Percentiles rank a stretch among this genome's conserved stretches.
phyloP scores from a whole-genome alignment of 768 basidiomycete species.

The Suillus spraguei region DNA sequence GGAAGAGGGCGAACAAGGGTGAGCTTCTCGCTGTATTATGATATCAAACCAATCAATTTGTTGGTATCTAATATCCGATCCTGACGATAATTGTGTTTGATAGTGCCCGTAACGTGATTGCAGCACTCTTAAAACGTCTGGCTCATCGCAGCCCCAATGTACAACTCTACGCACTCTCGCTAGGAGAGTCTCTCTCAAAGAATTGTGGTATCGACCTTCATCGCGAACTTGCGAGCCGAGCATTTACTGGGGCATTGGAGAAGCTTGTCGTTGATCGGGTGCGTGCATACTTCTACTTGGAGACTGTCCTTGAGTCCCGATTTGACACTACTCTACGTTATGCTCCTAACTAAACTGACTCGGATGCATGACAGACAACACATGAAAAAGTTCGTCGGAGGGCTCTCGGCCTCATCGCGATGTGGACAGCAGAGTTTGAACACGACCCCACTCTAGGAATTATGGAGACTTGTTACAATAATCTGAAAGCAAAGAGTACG shows the following conservation, averaged over 20 bases:
- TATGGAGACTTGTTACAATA: constrained; percentile 89
- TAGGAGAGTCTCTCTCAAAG: constrained; percentile 88
- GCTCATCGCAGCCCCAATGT: constrained; percentile 96
- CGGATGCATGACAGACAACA: constrained; percentile 59
- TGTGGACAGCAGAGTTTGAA: constrained; percentile 87
- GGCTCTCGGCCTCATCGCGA: constrained; percentile 68
- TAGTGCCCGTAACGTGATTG: constrained; percentile 87
- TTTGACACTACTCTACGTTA: not conserved
- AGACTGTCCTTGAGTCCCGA: not conserved
- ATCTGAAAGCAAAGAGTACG: constrained; percentile 81
- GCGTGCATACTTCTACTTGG: constrained; percentile 22
- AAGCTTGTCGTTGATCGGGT: constrained; percentile 89
- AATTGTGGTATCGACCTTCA: constrained; percentile 84
- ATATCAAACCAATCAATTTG: constrained; percentile 3
- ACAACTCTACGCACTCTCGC: constrained; percentile 88
- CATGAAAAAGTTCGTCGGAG: constrained; percentile 89
- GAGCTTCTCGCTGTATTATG: constrained; percentile 24
- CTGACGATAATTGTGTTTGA: constrained; percentile 18
- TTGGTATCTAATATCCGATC: constrained; percentile 6
- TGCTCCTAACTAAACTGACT: constrained; percentile 17
- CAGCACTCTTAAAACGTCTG: constrained; percentile 85
- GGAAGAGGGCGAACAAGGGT: constrained; percentile 90
- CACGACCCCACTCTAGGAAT: constrained; percentile 78
- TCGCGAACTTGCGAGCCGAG: constrained; percentile 84
- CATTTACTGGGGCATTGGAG: constrained; percentile 90